phyloP scores from a whole-genome alignment of 371 early-diverging fungal genomes.

The Actinomortierella ambigua region DNA sequence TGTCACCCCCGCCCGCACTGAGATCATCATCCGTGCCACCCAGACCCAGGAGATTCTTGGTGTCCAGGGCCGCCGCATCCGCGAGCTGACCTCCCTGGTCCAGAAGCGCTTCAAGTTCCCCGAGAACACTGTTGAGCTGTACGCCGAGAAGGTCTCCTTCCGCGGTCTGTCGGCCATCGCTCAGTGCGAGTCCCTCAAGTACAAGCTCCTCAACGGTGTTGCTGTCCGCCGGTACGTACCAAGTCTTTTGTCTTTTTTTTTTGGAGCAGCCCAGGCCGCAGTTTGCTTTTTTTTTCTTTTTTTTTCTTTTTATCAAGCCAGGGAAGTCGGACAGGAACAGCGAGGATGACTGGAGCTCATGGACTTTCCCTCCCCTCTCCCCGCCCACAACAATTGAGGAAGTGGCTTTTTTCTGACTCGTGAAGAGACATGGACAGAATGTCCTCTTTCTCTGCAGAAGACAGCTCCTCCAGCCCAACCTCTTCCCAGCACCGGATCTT shows the following conservation, averaged over 20 bases:
- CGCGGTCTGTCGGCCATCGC: conserved; percentile 99
- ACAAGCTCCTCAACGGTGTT: conserved; percentile 96
- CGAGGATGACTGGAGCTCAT: too few relatives aligned
- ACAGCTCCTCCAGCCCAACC: too few relatives aligned
- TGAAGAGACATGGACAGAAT: too few relatives aligned
- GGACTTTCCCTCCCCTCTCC: too few relatives aligned
- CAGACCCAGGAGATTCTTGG: conserved; percentile 98
- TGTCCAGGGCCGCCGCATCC: conserved; percentile 98
- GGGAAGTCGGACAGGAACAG: too few relatives aligned
- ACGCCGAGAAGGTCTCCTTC: conserved; percentile 98
- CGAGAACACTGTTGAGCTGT: conserved; percentile 97
- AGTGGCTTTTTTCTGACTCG: too few relatives aligned
- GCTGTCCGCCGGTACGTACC: conserved; percentile 93
- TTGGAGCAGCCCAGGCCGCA: not conserved
- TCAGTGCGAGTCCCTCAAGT: conserved; percentile 98
- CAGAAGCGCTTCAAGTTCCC: conserved; percentile 99
- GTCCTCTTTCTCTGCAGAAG: too few relatives aligned
- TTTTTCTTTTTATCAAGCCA: not conserved
- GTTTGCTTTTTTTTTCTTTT: not conserved
- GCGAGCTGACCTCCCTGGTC: conserved; percentile 97
- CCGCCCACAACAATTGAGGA: too few relatives aligned
- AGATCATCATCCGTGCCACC: conserved; percentile 99
- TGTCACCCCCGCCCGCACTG: conserved; percentile 97
- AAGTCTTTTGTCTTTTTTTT: not conserved
- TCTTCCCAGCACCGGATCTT: too few relatives aligned